Evolutionary conservation across 2,329 filamentous ascomycete genomes (phyloP).

Genomic region (Colletotrichum neosansevieriae): DNA sequence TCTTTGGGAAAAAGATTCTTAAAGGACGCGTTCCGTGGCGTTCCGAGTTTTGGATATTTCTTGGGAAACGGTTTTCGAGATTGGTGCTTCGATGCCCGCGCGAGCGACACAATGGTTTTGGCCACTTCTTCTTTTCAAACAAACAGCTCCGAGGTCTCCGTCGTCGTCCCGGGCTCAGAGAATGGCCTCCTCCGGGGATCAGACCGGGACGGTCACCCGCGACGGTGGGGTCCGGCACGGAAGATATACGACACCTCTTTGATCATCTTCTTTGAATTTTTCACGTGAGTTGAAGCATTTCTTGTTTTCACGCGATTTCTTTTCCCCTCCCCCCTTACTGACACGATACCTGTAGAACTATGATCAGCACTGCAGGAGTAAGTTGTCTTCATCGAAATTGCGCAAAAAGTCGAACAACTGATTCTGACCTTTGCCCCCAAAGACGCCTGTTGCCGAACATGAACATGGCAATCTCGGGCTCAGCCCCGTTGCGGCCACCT

Average conservation of each 20-base stretch:
- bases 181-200: not conserved
- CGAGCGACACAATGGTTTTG: too few species aligned
- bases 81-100: too few species aligned
- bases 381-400: not conserved
- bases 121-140: too few species aligned
- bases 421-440: not conserved
- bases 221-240: slow-evolving; percentile 10
- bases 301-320: not conserved
- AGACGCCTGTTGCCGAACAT: slow-evolving; percentile 5
- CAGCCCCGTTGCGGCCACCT: slow-evolving; percentile 2
- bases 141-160: not conserved
- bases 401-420: not conserved
- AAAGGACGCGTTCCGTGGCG: too few species aligned
- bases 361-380: slow-evolving; percentile 28
- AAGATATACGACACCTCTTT: slow-evolving; percentile 22
- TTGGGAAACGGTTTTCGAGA: too few species aligned
- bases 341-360: slow-evolving; percentile 1
- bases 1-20: too few species aligned
- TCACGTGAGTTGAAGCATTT: not conserved
- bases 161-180: not conserved
- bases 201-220: not conserved
- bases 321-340: too few species aligned
- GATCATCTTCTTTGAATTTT: slow-evolving; percentile 28
- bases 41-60: too few species aligned
- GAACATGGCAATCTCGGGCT: not conserved